Conservation (phyloP, 371 early-diverging fungal species). For the Lichtheimia ornata region DNA sequence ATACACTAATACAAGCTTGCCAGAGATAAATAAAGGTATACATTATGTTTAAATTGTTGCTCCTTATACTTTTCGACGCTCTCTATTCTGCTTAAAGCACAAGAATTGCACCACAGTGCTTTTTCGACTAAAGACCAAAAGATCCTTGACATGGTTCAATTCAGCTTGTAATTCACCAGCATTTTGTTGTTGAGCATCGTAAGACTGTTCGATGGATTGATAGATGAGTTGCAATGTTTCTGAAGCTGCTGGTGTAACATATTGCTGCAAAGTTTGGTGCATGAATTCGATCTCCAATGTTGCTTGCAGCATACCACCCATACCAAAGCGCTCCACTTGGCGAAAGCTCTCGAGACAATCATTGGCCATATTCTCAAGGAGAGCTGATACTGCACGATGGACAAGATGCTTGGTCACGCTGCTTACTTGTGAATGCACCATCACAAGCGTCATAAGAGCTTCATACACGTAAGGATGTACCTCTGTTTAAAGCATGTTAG, state of each 20-base stretch:
- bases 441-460: conserved; percentile 83
- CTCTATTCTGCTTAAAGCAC: conserved; percentile 69
- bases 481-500: conserved; percentile 43
- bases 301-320: conserved; percentile 90
- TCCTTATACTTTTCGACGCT: conserved; percentile 20
- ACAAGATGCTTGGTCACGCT: conserved; percentile 77
- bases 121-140: conserved; percentile 65
- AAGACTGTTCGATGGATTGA: conserved; percentile 67
- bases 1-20: too few species aligned
- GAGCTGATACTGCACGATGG: conserved; percentile 70
- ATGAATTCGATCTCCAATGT: conserved; percentile 86
- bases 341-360: conserved; percentile 80
- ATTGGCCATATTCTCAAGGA: conserved; percentile 72
- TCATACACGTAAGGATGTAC: conserved; percentile 90
- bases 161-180: conserved; percentile 59
- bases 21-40: too few species aligned
- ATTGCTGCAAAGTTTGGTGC: conserved; percentile 76
- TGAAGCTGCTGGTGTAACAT: conserved; percentile 62
- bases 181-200: conserved; percentile 57
- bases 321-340: conserved; percentile 81
- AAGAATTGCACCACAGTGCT: conserved; percentile 76
- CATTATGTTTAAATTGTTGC: too few species aligned
- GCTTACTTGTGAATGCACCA: conserved; percentile 88
- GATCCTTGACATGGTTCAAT: conserved; percentile 62
- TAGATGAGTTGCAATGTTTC: conserved; percentile 70